phyloP scores from a whole-genome alignment of 2,329 filamentous ascomycete species.

The Penicillium sclerotiorum region DNA sequence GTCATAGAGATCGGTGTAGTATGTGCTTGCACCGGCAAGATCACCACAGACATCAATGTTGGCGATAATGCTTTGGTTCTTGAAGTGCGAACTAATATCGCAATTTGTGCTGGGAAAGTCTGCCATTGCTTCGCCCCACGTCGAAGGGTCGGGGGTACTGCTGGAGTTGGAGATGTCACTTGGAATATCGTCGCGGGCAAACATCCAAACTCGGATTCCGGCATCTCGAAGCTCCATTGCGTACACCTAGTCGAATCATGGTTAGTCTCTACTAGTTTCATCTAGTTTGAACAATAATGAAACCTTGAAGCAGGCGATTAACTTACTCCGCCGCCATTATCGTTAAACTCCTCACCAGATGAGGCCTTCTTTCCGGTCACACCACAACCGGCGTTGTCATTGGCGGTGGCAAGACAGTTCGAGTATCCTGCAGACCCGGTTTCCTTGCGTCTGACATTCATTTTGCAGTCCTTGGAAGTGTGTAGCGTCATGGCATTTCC shows the following conservation, averaged over 20 bases:
- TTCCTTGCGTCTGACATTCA: slow-evolving; percentile 57
- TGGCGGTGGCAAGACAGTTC: slow-evolving; percentile 57
- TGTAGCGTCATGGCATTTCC: slow-evolving; percentile 65
- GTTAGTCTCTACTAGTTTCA: not conserved
- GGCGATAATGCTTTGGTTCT: slow-evolving; percentile 66
- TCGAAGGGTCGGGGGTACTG: slow-evolving; percentile 59
- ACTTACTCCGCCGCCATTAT: slow-evolving; percentile 55
- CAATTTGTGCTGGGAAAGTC: slow-evolving; percentile 68
- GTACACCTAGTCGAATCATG: slow-evolving; percentile 46
- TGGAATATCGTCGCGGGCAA: slow-evolving; percentile 54
- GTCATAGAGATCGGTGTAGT: slow-evolving; percentile 35
- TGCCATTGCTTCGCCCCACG: slow-evolving; percentile 65
- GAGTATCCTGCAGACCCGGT: slow-evolving; percentile 47
- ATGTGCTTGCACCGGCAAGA: slow-evolving; percentile 39
- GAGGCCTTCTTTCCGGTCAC: slow-evolving; percentile 49
- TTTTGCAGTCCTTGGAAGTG: slow-evolving; percentile 58
- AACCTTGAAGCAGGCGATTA: not conserved
- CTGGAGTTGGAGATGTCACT: slow-evolving; percentile 54
- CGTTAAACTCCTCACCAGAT: slow-evolving; percentile 59
- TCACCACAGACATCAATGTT: slow-evolving; percentile 68
- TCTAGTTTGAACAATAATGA: not conserved
- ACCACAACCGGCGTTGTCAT: slow-evolving; percentile 62
- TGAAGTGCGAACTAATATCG: slow-evolving; percentile 61
- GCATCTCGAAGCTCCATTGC: slow-evolving; percentile 64
- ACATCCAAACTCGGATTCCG: slow-evolving; percentile 69